Percentiles rank a stretch among this genome's conserved stretches.
Conservation (phyloP, 305 asterid genomes). For the Fraxinus albicans region DNA sequence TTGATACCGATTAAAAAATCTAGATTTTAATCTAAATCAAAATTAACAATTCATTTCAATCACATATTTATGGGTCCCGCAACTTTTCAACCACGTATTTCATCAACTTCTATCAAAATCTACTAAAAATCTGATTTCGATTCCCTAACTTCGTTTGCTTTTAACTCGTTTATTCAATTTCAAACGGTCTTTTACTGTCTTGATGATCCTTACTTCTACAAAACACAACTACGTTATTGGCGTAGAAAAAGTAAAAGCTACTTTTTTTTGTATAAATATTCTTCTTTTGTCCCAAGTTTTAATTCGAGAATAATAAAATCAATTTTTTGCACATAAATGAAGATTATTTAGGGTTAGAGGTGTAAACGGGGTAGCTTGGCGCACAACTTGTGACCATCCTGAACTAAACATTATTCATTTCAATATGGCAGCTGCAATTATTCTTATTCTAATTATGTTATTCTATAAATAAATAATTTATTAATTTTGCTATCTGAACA, state of each 20-base stretch:
- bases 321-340: background rate
- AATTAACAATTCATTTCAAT: too few relatives aligned
- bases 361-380: background rate
- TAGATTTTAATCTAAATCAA: too few relatives aligned
- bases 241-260: background rate
- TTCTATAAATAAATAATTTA: background rate
- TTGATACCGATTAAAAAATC: too few relatives aligned
- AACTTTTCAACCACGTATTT: too few relatives aligned
- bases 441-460: background rate
- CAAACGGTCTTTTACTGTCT: conserved; percentile 17
- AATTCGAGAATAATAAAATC: background rate
- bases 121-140: too few relatives aligned
- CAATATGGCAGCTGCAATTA: background rate
- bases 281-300: background rate
- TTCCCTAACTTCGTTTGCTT: background rate
- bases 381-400: background rate
- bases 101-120: too few relatives aligned
- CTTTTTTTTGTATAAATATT: background rate
- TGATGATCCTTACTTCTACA: background rate
- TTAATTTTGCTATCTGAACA: background rate
- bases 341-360: background rate
- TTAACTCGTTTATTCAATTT: background rate
- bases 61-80: too few relatives aligned
- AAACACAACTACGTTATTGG: background rate
- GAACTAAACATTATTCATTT: background rate